A percentile compares a stretch with the other conserved stretches of the same genome.
Evolutionary conservation across 1,284 basidiomycete species (phyloP).

Genomic region (Hortiboletus rubellus): DNA sequence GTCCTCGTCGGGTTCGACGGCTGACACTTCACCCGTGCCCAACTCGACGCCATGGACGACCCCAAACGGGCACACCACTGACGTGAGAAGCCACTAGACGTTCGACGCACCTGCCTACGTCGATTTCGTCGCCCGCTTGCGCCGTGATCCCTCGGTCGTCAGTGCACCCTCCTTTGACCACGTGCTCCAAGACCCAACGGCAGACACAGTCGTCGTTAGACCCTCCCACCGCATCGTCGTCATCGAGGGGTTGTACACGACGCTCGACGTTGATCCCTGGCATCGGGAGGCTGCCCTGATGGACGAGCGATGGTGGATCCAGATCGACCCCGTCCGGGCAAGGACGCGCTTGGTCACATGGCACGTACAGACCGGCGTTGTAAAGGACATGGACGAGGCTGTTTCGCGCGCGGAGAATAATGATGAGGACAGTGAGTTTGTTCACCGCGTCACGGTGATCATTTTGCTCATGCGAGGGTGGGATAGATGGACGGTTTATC

Average conservation of each 20-base stretch:
- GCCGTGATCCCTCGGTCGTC: slow-evolving; percentile 35
- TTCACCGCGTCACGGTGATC: neutral
- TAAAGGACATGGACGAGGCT: slow-evolving; percentile 65
- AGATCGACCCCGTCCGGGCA: slow-evolving; percentile 62
- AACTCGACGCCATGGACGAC: slow-evolving; percentile 69
- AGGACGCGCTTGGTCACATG: slow-evolving; percentile 66
- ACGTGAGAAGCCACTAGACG: slow-evolving; percentile 74
- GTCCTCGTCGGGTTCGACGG: slow-evolving; percentile 79
- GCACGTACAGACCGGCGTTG: slow-evolving; percentile 76
- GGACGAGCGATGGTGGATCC: slow-evolving; percentile 80
- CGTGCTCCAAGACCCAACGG: slow-evolving; percentile 63
- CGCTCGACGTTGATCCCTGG: slow-evolving; percentile 77
- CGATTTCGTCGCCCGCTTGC: slow-evolving; percentile 48
- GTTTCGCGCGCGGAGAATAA: slow-evolving; percentile 70
- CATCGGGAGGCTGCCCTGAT: slow-evolving; percentile 60
- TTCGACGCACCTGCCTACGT: slow-evolving; percentile 68
- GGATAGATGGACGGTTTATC: slow-evolving; percentile 27
- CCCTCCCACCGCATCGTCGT: slow-evolving; percentile 73
- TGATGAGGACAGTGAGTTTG: slow-evolving; percentile 69
- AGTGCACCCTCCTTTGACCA: slow-evolving; percentile 78
- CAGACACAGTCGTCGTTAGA: slow-evolving; percentile 55
- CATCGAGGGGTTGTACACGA: slow-evolving; percentile 83
- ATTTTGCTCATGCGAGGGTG: neutral
- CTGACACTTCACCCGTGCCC: slow-evolving; percentile 75
- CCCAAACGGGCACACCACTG: slow-evolving; percentile 70